Conservation (phyloP, 148 eudicot species). For the Suaeda aralocaspica region DNA sequence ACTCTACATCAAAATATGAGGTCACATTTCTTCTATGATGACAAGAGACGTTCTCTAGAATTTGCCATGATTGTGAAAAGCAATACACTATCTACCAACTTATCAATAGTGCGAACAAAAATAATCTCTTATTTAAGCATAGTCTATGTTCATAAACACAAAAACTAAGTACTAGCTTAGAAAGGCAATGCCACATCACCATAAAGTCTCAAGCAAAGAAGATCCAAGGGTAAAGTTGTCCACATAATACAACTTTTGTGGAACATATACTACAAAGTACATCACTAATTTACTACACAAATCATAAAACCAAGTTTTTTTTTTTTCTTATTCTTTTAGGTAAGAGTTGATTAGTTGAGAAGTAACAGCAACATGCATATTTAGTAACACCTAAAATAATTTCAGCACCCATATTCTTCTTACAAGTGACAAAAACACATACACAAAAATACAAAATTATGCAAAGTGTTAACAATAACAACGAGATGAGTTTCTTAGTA, state of each 20-base stretch:
- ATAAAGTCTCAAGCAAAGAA: background rate
- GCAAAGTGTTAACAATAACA: slow-evolving; percentile 11
- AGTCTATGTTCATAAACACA: background rate
- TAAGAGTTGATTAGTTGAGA: slow-evolving; percentile 2
- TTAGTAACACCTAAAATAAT: background rate
- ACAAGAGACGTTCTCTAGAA: background rate
- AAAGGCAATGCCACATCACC: slow-evolving; percentile 8
- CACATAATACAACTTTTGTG: slow-evolving; percentile 14
- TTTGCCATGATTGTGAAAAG: slow-evolving; percentile 11
- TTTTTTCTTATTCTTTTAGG: too few relatives aligned
- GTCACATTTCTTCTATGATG: background rate
- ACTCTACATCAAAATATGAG: too few relatives aligned
- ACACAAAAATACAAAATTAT: background rate
- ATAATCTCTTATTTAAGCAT: background rate
- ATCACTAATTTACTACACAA: background rate
- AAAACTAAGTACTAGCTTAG: background rate
- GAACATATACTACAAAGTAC: background rate
- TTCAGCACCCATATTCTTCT: background rate
- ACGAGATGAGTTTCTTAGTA: slow-evolving; percentile 39
- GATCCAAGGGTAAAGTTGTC: slow-evolving; percentile 15
- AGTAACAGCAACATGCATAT: slow-evolving; percentile 3
- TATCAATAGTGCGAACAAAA: background rate
- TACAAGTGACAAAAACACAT: background rate
- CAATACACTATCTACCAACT: background rate
- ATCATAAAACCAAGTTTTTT: background rate